Percentiles rank a stretch among this genome's conserved stretches.
Conservation (phyloP, 768 basidiomycete genomes). For the Naganishia antarctica region DNA sequence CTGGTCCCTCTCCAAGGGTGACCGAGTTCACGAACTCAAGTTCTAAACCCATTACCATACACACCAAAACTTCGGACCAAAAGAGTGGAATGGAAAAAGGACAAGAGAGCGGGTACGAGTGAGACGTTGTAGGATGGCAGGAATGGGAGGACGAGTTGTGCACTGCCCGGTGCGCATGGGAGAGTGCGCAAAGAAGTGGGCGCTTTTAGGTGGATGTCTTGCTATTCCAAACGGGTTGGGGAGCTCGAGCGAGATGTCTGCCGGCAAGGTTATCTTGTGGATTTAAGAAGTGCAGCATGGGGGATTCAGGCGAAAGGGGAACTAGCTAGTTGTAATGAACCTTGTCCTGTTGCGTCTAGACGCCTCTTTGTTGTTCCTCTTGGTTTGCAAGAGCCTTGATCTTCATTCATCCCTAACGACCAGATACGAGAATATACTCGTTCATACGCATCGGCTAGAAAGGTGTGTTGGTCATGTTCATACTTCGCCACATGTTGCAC, state of each 20-base stretch:
- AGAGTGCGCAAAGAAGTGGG: neutral
- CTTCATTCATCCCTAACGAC: constrained; percentile 18
- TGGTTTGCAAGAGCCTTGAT: constrained; percentile 6
- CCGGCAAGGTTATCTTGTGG: constrained; percentile 6
- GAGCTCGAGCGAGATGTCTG: constrained; percentile 14
- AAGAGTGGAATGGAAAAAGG: neutral
- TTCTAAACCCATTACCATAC: constrained; percentile 58
- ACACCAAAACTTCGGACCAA: no score
- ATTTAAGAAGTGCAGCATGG: no score
- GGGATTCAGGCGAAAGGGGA: neutral
- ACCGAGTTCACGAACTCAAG: constrained; percentile 88
- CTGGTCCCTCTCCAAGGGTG: constrained; percentile 93
- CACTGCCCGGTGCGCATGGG: neutral
- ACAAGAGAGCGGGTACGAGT: neutral
- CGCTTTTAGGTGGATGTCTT: neutral
- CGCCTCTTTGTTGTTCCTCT: no score
- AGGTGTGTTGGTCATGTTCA: no score
- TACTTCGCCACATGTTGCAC: no score
- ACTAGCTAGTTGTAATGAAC: constrained; percentile 10
- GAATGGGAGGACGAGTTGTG: neutral
- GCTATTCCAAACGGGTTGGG: constrained; percentile 15
- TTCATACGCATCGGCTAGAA: no score
- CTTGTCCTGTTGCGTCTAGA: neutral
- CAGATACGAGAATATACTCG: no score
- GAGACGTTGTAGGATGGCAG: neutral